These are phyloP conservation scores for Leishmania aethiopica DNA, from an alignment of 208 protist genomes.

Conservation along the genomic window DNA sequence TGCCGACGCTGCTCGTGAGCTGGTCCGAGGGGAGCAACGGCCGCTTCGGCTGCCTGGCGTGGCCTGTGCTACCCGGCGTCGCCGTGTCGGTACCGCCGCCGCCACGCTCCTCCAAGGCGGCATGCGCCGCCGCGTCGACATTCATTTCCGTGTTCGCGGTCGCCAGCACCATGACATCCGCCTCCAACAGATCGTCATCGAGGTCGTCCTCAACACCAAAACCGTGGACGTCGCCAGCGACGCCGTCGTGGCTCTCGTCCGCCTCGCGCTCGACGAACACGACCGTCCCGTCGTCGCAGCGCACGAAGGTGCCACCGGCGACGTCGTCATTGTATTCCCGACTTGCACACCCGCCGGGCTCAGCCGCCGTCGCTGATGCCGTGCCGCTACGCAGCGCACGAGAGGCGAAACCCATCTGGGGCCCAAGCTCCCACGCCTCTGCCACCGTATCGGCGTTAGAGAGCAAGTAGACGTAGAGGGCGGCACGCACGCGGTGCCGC, in stretches of 20 bases:
- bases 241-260: background rate
- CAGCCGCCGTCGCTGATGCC: background rate
- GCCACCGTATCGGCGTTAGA: constrained; percentile 8
- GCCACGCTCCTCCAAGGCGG: background rate
- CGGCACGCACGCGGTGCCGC: constrained; percentile 24
- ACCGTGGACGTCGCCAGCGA: constrained; percentile 9
- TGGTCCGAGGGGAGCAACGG: background rate
- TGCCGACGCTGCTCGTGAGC: background rate
- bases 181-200: background rate
- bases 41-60: background rate
- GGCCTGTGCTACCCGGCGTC: background rate
- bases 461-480: constrained; percentile 25
- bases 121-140: background rate
- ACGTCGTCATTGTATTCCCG: background rate
- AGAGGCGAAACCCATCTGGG: constrained; percentile 10
- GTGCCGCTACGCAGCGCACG: background rate
- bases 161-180: background rate
- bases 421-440: constrained; percentile 21
- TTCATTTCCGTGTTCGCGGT: background rate
- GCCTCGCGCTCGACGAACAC: constrained; percentile 12
- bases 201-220: constrained; percentile 1
- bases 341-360: background rate
- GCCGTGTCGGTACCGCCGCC: background rate
- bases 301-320: constrained; percentile 17
- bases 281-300: constrained; percentile 20